phyloP scores from a whole-genome alignment of 768 basidiomycete species.

The Termitomyces sp. region DNA sequence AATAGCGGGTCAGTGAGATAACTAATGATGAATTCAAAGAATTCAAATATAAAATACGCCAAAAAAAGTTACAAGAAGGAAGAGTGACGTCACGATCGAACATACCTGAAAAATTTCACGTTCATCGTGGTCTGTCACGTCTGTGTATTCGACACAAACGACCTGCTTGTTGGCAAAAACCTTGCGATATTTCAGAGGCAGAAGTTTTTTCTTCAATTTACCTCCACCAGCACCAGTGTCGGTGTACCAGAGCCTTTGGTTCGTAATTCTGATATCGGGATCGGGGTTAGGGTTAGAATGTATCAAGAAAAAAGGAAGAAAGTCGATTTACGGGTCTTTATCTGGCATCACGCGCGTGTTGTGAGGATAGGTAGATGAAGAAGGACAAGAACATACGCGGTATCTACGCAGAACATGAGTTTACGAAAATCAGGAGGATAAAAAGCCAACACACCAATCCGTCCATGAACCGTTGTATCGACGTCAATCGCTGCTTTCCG shows the following conservation, averaged over 20 bases:
- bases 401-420: background rate
- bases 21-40: background rate
- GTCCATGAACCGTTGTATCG: conserved; percentile 35
- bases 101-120: conserved; percentile 71
- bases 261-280: conserved; percentile 15
- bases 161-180: conserved; percentile 71
- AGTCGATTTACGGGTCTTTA: conserved; percentile 13
- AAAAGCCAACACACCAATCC: conserved; percentile 11
- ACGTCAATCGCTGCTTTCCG: conserved; percentile 66
- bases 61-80: background rate
- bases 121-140: conserved; percentile 51
- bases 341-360: conserved; percentile 18
- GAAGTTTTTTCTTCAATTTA: background rate
- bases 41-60: background rate
- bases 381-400: conserved; percentile 10
- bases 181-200: conserved; percentile 53
- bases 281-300: background rate
- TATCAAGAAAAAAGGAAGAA: background rate
- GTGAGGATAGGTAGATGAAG: conserved; percentile 27
- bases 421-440: background rate
- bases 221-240: conserved; percentile 6
- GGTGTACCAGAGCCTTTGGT: conserved; percentile 54
- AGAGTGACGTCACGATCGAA: background rate
- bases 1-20: background rate
- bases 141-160: conserved; percentile 74